Base-by-base conservation (phyloP, 2,329 filamentous ascomycete genomes). In the Periglandula ipomoeae region DNA sequence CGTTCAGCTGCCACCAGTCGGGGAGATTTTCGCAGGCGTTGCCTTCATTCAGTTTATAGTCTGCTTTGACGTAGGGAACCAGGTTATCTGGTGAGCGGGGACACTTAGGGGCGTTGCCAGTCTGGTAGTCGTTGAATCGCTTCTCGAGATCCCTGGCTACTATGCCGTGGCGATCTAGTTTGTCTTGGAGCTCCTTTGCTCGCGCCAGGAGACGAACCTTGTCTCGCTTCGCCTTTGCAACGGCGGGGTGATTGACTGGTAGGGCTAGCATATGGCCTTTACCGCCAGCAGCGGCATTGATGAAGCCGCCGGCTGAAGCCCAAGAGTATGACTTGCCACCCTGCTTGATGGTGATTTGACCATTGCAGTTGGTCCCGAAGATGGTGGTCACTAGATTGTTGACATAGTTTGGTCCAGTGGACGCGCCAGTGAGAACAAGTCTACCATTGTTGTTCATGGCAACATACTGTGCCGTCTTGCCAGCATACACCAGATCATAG, bases 341-440 rank as follows among this genome's bases (percentile, higher is more conserved):
- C 15, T 35, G n/a, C 24, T 38, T 35, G 34, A 46, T 15, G 34
- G 17, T 30, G 11, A 46, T 39, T 10, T n/a, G n/a, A 24, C 44
- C 44, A 10, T 39, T 24, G 44, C 44, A 46, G 44, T 40, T 27
- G 44, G n/a, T 7, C n/a, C 34, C 23, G 35, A 46, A 46, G 20
- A 40, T 46, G 11, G n/a, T 39, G 24, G 44, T 46, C 34, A 8
- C 4, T 4, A 46, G 44, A 1, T 17, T 11, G 11, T 8, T n/a
- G 6, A 10, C 17, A 24, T 38, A 38, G 17, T 3, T 3, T 8
- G 23, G n/a, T 10, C 7, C n/a, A 17, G 11, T 20, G 10, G 11
- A 15, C 4, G 3, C 6, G 35, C 23, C 24, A 23, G 19, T 19
- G 35, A 46, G 34, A 5, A 30, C 35, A 13, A 46, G 19, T 4